A percentile compares a stretch with the other conserved stretches of the same genome.
phyloP scores from a whole-genome alignment of 257 asterid species.

The Orobanche coerulescens region DNA sequence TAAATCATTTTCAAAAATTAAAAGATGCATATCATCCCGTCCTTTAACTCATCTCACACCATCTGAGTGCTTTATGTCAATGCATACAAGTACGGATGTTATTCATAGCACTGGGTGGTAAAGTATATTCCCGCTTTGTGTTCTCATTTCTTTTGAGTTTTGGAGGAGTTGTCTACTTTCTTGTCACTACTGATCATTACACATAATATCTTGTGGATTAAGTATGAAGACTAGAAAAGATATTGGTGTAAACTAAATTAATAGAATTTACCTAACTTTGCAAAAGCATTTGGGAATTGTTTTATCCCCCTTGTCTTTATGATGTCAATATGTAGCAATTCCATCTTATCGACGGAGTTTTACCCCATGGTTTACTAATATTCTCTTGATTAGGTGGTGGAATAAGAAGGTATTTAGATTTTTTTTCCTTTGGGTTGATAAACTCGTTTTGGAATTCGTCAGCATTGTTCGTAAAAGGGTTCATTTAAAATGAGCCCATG shows the following conservation, averaged over 20 bases:
- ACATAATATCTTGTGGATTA: background rate
- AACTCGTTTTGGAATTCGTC: constrained; percentile 2
- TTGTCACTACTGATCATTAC: too few species aligned
- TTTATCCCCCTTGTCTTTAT: background rate
- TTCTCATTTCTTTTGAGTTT: too few species aligned
- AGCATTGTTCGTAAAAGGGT: background rate
- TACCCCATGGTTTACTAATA: constrained; percentile 11
- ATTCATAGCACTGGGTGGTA: too few species aligned
- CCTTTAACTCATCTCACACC: too few species aligned
- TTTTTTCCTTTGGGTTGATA: background rate
- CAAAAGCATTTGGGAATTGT: background rate
- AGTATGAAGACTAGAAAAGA: background rate
- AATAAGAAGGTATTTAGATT: background rate
- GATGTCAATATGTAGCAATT: background rate
- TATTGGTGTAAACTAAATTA: background rate
- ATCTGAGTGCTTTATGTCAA: too few species aligned
- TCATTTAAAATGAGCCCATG: background rate
- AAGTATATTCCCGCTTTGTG: too few species aligned
- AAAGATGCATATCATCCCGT: too few species aligned
- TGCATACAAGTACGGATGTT: too few species aligned
- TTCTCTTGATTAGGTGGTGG: background rate
- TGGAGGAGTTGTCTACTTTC: too few species aligned
- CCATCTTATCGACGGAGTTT: background rate
- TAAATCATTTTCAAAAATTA: too few species aligned
- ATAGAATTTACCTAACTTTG: background rate